These are phyloP conservation scores for Linnemannia elongata DNA, from an alignment of 192 early-diverging fungal species.

Conservation along the genomic window DNA sequence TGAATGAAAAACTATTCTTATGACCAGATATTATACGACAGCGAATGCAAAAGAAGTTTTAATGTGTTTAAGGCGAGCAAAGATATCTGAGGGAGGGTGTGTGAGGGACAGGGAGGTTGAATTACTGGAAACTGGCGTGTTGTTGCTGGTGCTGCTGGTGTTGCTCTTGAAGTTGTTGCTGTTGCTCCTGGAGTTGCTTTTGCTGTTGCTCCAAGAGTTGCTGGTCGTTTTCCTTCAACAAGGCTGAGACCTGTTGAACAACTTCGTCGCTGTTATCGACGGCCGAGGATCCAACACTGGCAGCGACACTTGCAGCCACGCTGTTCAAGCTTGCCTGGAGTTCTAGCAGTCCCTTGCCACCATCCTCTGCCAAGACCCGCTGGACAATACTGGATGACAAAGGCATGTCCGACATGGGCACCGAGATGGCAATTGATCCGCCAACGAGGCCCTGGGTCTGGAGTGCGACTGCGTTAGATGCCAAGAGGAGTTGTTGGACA, in stretches of 20 bases:
- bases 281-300: neutral
- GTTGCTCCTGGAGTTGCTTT: slow-evolving; percentile 23
- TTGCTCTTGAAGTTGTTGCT: neutral
- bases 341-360: slow-evolving; percentile 25
- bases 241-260: slow-evolving; percentile 43
- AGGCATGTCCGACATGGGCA: slow-evolving; percentile 43
- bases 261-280: slow-evolving; percentile 30
- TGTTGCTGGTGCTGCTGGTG: slow-evolving; percentile 16
- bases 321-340: slow-evolving; percentile 24
- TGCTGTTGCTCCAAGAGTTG: slow-evolving; percentile 27
- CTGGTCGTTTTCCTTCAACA: slow-evolving; percentile 53
- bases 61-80: neutral
- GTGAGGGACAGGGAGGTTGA: neutral
- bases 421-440: slow-evolving; percentile 32
- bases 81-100: neutral
- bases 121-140: neutral
- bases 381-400: slow-evolving; percentile 53
- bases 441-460: slow-evolving; percentile 26
- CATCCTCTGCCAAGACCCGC: slow-evolving; percentile 32
- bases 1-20: too few relatives aligned
- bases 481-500: slow-evolving; percentile 28
- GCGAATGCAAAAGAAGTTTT: too few relatives aligned
- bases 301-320: slow-evolving; percentile 5
- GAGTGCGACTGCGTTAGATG: slow-evolving; percentile 26
- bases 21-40: too few relatives aligned